phyloP scores from a whole-genome alignment of 2,329 filamentous ascomycete species.

The Paecilomyces sp. region DNA sequence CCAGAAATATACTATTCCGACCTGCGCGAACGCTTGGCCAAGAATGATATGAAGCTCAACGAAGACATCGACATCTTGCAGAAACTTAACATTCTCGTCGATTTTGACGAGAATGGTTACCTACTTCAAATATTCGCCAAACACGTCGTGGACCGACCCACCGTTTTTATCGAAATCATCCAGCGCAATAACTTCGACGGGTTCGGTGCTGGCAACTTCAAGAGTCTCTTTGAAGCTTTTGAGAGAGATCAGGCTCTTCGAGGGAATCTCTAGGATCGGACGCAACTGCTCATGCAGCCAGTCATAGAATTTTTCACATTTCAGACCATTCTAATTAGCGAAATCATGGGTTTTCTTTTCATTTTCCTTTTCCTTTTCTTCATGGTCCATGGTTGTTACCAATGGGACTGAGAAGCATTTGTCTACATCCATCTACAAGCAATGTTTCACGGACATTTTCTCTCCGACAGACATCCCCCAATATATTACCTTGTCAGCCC shows the following conservation, averaged over 20 bases:
- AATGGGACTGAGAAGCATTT: too few relatives aligned
- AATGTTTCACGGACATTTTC: too few relatives aligned
- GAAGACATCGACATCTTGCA: slow-evolving; percentile 72
- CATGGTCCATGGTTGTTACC: not conserved
- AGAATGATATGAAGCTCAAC: slow-evolving; percentile 48
- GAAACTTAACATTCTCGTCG: slow-evolving; percentile 74
- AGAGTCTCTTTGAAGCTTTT: slow-evolving; percentile 85
- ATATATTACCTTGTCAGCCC: not conserved
- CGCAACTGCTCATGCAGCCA: not conserved
- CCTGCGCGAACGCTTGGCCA: slow-evolving; percentile 62
- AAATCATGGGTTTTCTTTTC: not conserved
- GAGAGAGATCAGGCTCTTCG: slow-evolving; percentile 79
- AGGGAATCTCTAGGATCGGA: slow-evolving; percentile 62
- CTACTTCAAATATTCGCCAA: slow-evolving; percentile 66
- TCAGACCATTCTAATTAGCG: not conserved
- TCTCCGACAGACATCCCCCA: too few relatives aligned
- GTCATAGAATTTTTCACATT: not conserved
- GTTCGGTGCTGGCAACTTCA: slow-evolving; percentile 90
- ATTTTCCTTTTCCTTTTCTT: not conserved
- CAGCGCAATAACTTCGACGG: slow-evolving; percentile 81
- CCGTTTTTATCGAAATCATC: slow-evolving; percentile 90
- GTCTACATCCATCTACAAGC: too few relatives aligned
- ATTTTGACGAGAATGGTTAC: slow-evolving; percentile 87
- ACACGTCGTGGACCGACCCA: slow-evolving; percentile 85
- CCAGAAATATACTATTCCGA: slow-evolving; percentile 72